These are phyloP conservation scores for Nitzschia sp. DNA, from an alignment of 108 stramenopile genomes.

Conservation along the genomic window DNA sequence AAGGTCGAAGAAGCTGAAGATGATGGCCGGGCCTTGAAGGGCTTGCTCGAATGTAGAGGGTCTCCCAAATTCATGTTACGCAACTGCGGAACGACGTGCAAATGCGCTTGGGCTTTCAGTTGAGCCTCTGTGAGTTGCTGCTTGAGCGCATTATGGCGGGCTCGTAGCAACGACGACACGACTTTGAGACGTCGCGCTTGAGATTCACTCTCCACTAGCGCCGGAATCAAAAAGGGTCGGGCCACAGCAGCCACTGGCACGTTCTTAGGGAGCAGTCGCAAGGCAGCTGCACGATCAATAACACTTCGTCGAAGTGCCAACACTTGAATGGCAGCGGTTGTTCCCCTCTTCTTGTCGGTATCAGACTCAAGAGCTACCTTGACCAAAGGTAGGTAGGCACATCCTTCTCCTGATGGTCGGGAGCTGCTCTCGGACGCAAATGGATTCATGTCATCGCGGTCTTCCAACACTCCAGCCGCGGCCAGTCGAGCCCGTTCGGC, in stretches of 20 bases:
- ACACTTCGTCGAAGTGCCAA: conserved; percentile 69
- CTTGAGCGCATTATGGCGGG: conserved; percentile 69
- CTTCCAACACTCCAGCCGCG: conserved; percentile 28
- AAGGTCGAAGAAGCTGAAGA: conserved; percentile 66
- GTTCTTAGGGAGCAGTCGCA: conserved; percentile 78
- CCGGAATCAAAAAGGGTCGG: conserved; percentile 84
- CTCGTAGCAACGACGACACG: conserved; percentile 72
- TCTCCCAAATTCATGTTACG: conserved; percentile 72
- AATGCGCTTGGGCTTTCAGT: conserved; percentile 72
- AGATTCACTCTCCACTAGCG: conserved; percentile 81
- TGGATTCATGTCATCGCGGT: conserved; percentile 38
- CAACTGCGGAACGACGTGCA: conserved; percentile 75
- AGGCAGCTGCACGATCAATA: conserved; percentile 81
- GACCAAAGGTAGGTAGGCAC: conserved; percentile 85
- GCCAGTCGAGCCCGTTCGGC: conserved; percentile 36
- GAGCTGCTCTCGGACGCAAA: neutral
- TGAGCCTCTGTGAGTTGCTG: conserved; percentile 81
- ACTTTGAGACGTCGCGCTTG: conserved; percentile 82
- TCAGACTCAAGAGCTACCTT: conserved; percentile 79
- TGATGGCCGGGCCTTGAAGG: conserved; percentile 74
- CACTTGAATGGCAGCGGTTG: conserved; percentile 79
- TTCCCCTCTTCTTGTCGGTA: conserved; percentile 64
- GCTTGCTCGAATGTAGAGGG: conserved; percentile 73
- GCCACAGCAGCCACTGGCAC: conserved; percentile 77
- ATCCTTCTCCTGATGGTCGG: conserved; percentile 12